Percentiles rank a stretch among this genome's conserved stretches.
Conservation (phyloP, 192 early-diverging fungal genomes). For the Mortierella claussenii region DNA sequence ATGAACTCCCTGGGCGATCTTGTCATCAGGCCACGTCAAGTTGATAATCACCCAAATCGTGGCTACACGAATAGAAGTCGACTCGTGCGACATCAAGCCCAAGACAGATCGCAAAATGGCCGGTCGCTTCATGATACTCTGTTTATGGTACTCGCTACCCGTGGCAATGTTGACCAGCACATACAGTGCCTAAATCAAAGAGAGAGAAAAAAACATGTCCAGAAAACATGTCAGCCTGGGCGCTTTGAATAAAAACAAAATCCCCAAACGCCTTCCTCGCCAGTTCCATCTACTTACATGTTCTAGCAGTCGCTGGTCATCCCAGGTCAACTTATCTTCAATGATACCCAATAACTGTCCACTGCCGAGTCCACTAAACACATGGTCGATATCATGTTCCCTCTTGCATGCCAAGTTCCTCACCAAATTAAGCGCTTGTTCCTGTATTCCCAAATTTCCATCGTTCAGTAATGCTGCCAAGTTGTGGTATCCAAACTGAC, state of each 20-base stretch:
- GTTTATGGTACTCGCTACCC: constrained; percentile 71
- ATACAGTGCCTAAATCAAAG: constrained; percentile 66
- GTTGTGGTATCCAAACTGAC: constrained; percentile 68
- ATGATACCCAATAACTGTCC: constrained; percentile 74
- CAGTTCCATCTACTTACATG: constrained; percentile 51
- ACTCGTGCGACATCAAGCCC: constrained; percentile 65
- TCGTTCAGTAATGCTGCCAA: constrained; percentile 73
- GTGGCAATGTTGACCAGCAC: constrained; percentile 78
- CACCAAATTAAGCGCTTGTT: constrained; percentile 79
- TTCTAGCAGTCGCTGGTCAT: constrained; percentile 35
- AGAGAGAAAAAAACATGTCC: constrained; percentile 1
- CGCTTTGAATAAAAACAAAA: too few relatives aligned
- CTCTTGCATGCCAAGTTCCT: constrained; percentile 76
- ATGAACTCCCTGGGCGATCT: constrained; percentile 30
- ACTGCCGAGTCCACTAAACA: constrained; percentile 68
- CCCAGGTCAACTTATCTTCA: constrained; percentile 68
- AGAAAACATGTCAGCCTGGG: too few relatives aligned
- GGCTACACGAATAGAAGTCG: constrained; percentile 67
- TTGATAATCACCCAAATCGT: constrained; percentile 82
- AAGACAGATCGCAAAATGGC: constrained; percentile 61
- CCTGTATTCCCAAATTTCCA: constrained; percentile 69
- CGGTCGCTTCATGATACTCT: constrained; percentile 64
- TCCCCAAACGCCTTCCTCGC: too few relatives aligned
- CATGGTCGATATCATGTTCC: constrained; percentile 72
- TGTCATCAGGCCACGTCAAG: constrained; percentile 74